Percentiles rank a stretch among this genome's conserved stretches.
Conservation (phyloP, 2,329 filamentous ascomycete species). For the Erysiphe pulchra region DNA sequence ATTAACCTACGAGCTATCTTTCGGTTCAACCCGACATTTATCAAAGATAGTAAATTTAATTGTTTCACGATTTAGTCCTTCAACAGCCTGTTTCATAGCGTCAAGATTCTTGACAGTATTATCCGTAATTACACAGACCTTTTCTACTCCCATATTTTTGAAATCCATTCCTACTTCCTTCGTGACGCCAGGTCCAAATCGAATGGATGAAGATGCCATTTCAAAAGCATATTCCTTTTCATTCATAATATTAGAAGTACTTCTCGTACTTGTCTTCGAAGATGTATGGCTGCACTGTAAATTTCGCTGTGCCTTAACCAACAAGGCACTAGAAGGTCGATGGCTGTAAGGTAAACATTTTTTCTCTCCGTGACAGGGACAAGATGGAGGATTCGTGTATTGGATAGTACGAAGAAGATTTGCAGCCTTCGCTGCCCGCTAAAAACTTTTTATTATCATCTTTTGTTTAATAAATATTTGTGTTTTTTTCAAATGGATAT, state of each 20-base stretch:
- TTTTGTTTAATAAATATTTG: neutral
- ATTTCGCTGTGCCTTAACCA: slow-evolving; percentile 21
- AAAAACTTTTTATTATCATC: slow-evolving; percentile 1
- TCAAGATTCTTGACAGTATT: slow-evolving; percentile 54
- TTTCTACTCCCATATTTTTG: slow-evolving; percentile 65
- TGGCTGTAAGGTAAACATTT: slow-evolving; percentile 37
- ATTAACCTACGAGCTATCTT: slow-evolving; percentile 58
- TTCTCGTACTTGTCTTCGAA: neutral
- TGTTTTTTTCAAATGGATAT: neutral
- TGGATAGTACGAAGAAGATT: slow-evolving; percentile 72
- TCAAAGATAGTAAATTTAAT: slow-evolving; percentile 63
- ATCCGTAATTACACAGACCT: slow-evolving; percentile 83
- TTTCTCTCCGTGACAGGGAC: slow-evolving; percentile 70
- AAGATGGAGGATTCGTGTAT: slow-evolving; percentile 64
- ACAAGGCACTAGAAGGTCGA: slow-evolving; percentile 15
- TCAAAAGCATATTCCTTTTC: slow-evolving; percentile 97
- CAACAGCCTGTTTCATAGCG: slow-evolving; percentile 71
- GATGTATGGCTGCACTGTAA: slow-evolving; percentile 36
- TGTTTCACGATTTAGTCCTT: slow-evolving; percentile 53
- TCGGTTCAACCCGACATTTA: slow-evolving; percentile 65
- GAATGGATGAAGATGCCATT: slow-evolving; percentile 86
- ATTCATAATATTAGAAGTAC: slow-evolving; percentile 30
- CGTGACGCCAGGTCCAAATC: slow-evolving; percentile 80
- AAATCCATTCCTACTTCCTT: slow-evolving; percentile 97
- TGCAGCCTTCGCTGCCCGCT: slow-evolving; percentile 36